Percentiles rank a stretch among this genome's conserved stretches.
These are phyloP conservation scores for Lecanicillium sp. DNA, from an alignment of 2,329 filamentous ascomycete species.

Conservation along the genomic window DNA sequence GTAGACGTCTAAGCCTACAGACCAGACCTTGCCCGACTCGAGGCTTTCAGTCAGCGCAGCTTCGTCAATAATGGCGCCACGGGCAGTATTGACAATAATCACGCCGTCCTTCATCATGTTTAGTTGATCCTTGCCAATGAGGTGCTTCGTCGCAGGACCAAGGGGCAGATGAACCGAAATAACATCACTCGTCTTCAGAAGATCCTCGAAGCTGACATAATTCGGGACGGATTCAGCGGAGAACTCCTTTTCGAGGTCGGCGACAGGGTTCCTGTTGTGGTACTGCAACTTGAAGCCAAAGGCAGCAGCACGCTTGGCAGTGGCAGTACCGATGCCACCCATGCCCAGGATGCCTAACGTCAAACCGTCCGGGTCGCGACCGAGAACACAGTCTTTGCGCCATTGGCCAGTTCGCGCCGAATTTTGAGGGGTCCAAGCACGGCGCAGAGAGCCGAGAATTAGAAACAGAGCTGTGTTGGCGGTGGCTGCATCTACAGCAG, in stretches of 20 bases:
- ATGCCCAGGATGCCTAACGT: conserved; percentile 50
- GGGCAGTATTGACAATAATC: conserved; percentile 48
- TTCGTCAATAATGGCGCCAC: conserved; percentile 49
- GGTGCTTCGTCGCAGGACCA: conserved; percentile 40
- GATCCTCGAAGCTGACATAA: conserved; percentile 46
- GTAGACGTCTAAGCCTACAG: conserved; percentile 48
- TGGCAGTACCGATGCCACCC: conserved; percentile 48
- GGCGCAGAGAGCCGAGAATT: conserved; percentile 56
- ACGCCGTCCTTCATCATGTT: conserved; percentile 46
- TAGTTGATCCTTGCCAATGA: conserved; percentile 42
- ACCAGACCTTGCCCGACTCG: conserved; percentile 43
- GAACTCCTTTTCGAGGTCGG: conserved; percentile 33
- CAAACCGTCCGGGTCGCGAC: conserved; percentile 62
- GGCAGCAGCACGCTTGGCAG: conserved; percentile 36
- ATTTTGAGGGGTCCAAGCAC: conserved; percentile 22
- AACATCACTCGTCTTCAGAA: conserved; percentile 44
- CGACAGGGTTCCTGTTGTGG: conserved; percentile 38
- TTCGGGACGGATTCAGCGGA: neutral
- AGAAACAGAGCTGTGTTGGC: conserved; percentile 62
- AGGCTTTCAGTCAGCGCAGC: conserved; percentile 43
- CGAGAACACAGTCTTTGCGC: conserved; percentile 44
- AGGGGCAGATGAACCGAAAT: conserved; percentile 46
- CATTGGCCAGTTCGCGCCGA: conserved; percentile 37
- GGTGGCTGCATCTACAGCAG: conserved; percentile 57
- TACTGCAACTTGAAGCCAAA: conserved; percentile 53